Conservation (phyloP, 2,329 filamentous ascomycete genomes). For the Aureobasidium pullulans region DNA sequence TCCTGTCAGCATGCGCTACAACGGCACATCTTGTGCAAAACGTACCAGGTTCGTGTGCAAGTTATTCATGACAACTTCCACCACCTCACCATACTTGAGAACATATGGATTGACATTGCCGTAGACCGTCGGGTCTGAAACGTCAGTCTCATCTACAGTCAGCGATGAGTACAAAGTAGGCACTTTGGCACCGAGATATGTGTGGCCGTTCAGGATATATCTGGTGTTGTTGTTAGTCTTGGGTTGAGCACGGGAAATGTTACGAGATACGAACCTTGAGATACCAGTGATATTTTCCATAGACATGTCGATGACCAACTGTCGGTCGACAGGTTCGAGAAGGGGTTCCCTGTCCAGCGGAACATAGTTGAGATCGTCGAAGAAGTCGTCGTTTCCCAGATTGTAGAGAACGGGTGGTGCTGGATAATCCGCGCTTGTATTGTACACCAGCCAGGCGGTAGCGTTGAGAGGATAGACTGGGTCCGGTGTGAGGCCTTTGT, state of each 20-base stretch:
- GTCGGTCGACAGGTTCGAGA: constrained; percentile 53
- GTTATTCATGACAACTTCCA: constrained; percentile 36
- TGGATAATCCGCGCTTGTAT: constrained; percentile 33
- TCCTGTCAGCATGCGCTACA: background rate
- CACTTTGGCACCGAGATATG: constrained; percentile 66
- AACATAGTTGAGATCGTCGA: constrained; percentile 66
- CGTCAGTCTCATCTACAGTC: constrained; percentile 46
- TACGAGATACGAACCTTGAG: constrained; percentile 45
- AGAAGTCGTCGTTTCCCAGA: constrained; percentile 56
- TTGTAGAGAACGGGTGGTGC: constrained; percentile 43
- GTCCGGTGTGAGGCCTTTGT: constrained; percentile 34
- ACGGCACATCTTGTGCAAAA: background rate
- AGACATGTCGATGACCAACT: constrained; percentile 43
- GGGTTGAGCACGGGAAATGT: constrained; percentile 15
- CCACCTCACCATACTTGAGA: constrained; percentile 14
- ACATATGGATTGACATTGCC: constrained; percentile 52
- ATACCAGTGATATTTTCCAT: constrained; percentile 54
- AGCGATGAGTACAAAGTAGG: constrained; percentile 73
- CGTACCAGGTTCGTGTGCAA: constrained; percentile 37
- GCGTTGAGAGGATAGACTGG: constrained; percentile 58
- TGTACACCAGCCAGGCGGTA: constrained; percentile 50
- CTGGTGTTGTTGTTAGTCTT: background rate
- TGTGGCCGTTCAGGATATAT: constrained; percentile 59
- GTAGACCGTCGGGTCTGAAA: constrained; percentile 39
- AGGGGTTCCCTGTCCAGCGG: constrained; percentile 59